phyloP scores from a whole-genome alignment of 495 filamentous ascomycete genomes.

The Hyaloscypha variabilis region DNA sequence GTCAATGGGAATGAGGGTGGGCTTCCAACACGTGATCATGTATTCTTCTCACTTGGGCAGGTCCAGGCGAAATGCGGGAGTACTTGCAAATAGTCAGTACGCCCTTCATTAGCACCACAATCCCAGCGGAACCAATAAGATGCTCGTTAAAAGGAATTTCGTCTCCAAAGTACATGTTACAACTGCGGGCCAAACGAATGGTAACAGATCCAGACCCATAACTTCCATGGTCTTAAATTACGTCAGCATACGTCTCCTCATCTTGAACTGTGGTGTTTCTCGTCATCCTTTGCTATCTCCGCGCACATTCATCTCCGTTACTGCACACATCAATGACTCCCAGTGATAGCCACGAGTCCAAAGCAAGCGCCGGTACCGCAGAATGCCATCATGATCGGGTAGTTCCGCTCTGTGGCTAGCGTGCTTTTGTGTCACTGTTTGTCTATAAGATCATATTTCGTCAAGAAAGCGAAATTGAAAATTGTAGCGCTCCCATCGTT shows the following conservation, averaged over 20 bases:
- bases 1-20: background rate
- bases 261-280: too few species aligned
- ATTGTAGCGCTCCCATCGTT: too few species aligned
- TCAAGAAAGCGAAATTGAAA: too few species aligned
- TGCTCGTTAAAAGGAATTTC: background rate
- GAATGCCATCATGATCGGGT: background rate
- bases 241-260: background rate
- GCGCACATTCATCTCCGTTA: background rate
- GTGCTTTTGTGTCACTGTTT: too few species aligned
- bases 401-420: too few species aligned
- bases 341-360: background rate
- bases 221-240: too few species aligned
- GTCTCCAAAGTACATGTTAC: too few species aligned
- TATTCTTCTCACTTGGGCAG: background rate
- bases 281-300: background rate
- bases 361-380: background rate
- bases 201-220: too few species aligned
- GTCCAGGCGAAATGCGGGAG: background rate
- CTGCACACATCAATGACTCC: background rate
- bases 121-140: background rate
- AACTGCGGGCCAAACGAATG: too few species aligned
- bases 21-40: background rate
- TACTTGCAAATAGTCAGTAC: too few species aligned
- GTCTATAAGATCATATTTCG: too few species aligned
- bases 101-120: too few species aligned